phyloP scores from a whole-genome alignment of 116 monocot genomes.

The Zostera marina region DNA sequence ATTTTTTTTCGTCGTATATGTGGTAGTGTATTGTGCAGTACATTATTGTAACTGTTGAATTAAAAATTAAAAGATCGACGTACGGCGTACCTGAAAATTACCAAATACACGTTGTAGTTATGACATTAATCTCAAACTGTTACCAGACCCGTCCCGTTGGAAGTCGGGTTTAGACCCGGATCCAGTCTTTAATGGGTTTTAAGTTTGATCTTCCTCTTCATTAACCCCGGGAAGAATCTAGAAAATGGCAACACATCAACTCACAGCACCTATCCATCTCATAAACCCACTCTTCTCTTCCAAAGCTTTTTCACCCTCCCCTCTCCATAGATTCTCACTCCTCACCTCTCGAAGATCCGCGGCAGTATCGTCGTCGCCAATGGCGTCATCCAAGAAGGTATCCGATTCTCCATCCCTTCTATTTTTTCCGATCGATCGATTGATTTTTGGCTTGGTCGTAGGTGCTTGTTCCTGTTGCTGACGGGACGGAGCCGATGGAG shows the following conservation, averaged over 20 bases:
- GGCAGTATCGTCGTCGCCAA: not conserved
- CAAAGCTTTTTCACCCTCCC: not conserved
- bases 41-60: too few relatives aligned
- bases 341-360: not conserved
- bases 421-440: not conserved
- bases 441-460: slow-evolving; percentile 4
- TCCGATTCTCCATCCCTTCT: not conserved
- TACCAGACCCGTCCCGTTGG: too few relatives aligned
- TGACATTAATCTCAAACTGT: too few relatives aligned
- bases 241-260: slow-evolving; percentile 2
- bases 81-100: too few relatives aligned
- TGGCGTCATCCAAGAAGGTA: not conserved
- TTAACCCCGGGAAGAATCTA: not conserved
- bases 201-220: too few relatives aligned
- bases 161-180: too few relatives aligned
- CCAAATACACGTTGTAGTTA: too few relatives aligned
- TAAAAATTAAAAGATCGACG: too few relatives aligned
- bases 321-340: not conserved
- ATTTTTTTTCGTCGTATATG: too few relatives aligned
- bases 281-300: not conserved
- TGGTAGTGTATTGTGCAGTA: too few relatives aligned
- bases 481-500: slow-evolving; percentile 81
- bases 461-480: slow-evolving; percentile 63
- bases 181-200: too few relatives aligned
- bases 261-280: not conserved